phyloP scores from a whole-genome alignment of 257 asterid genomes.

The Fraxinus excelsior region DNA sequence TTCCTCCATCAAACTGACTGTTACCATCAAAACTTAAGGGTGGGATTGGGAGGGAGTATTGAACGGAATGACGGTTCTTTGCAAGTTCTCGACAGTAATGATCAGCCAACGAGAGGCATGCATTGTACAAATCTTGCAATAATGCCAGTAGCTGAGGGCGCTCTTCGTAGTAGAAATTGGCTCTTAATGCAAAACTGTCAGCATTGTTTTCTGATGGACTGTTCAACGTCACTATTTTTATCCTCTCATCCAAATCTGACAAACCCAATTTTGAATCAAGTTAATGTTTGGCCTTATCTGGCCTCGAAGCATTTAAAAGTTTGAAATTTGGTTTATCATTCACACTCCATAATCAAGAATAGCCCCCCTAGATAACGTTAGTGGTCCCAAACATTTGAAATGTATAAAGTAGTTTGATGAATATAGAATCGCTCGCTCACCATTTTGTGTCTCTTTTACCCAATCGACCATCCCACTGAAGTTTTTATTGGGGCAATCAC shows the following conservation, averaged over 20 bases:
- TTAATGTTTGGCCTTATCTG: constrained; percentile 20
- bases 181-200: constrained; percentile 73
- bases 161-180: constrained; percentile 74
- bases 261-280: neutral
- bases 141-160: constrained; percentile 81
- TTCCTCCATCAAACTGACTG: constrained; percentile 39
- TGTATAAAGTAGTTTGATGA: constrained; percentile 1
- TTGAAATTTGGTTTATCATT: neutral
- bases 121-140: constrained; percentile 77
- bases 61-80: constrained; percentile 52
- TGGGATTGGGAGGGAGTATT: constrained; percentile 55
- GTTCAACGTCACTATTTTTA: constrained; percentile 56
- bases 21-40: constrained; percentile 34
- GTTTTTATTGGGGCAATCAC: constrained; percentile 11
- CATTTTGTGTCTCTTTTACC: neutral
- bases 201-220: constrained; percentile 40
- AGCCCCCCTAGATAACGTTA: neutral
- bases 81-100: constrained; percentile 78
- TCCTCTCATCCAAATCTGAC: constrained; percentile 85
- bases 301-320: constrained; percentile 15
- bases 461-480: constrained; percentile 5
- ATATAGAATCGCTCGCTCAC: neutral
- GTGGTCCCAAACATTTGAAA: neutral
- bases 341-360: neutral
- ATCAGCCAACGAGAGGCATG: constrained; percentile 77